These are phyloP conservation scores for Blastobotrys indianensis DNA, from an alignment of 1,139 yeast species.

Conservation along the genomic window DNA sequence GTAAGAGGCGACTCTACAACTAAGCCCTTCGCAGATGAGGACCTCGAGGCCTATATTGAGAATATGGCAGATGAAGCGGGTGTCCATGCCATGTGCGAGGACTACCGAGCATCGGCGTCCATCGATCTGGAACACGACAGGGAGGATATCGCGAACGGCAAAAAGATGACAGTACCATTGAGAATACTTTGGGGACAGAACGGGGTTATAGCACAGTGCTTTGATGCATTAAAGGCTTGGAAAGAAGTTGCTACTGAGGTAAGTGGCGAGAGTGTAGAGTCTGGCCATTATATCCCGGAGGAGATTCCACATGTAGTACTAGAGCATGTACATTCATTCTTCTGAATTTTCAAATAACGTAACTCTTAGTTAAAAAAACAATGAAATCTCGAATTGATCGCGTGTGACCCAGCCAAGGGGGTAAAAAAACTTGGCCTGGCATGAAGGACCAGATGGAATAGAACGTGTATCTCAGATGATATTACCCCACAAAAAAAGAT, in stretches of 20 bases:
- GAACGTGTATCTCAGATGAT: too few relatives aligned
- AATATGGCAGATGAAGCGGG: slow-evolving; percentile 9
- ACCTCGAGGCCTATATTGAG: neutral
- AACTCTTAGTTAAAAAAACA: too few relatives aligned
- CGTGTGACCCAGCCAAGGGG: too few relatives aligned
- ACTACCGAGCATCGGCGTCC: slow-evolving; percentile 18
- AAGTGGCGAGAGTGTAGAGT: slow-evolving; percentile 10
- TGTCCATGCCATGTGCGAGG: slow-evolving; percentile 18
- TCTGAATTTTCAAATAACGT: too few relatives aligned
- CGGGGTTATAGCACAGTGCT: slow-evolving; percentile 16
- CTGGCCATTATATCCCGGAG: slow-evolving; percentile 20
- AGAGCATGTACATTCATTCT: too few relatives aligned
- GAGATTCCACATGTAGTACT: slow-evolving; percentile 12
- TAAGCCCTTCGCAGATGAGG: slow-evolving; percentile 3
- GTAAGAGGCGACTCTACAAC: slow-evolving; percentile 4
- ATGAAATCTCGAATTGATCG: too few relatives aligned
- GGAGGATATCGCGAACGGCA: slow-evolving; percentile 11
- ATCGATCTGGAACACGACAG: slow-evolving; percentile 17
- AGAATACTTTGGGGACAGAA: slow-evolving; percentile 15
- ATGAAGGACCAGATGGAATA: too few relatives aligned
- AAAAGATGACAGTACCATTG: slow-evolving; percentile 13
- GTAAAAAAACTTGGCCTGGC: too few relatives aligned
- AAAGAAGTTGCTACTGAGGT: slow-evolving; percentile 13
- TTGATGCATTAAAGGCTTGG: slow-evolving; percentile 16
- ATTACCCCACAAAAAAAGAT: too few relatives aligned